Conservation (phyloP, 2,329 filamentous ascomycete species). For the Colletotrichum salicis region DNA sequence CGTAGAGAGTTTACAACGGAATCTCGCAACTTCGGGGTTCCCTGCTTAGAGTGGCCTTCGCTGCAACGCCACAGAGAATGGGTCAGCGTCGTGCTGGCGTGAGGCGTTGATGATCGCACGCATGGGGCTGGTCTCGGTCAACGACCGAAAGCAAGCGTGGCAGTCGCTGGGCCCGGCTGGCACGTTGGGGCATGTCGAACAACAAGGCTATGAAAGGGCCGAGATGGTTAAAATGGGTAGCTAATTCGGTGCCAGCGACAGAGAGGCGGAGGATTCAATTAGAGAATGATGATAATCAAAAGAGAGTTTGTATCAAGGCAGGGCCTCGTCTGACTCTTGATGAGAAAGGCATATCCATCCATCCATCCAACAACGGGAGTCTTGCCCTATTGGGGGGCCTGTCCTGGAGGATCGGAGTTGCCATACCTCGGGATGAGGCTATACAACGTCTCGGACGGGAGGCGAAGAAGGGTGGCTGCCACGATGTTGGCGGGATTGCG, state of each 20-base stretch:
- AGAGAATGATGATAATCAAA: conserved; percentile 16
- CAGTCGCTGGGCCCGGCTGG: conserved; percentile 13
- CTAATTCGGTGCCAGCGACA: background rate
- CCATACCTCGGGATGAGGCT: conserved; percentile 8
- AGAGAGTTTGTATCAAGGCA: conserved; percentile 32
- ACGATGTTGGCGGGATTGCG: conserved; percentile 3
- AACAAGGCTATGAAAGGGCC: background rate
- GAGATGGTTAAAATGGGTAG: background rate
- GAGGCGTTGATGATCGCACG: conserved; percentile 17
- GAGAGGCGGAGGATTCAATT: background rate
- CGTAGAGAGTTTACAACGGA: conserved; percentile 7
- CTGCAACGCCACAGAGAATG: conserved; percentile 28
- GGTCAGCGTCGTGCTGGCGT: conserved; percentile 19
- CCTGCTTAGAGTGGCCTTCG: conserved; percentile 13
- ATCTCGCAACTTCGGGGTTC: conserved; percentile 16
- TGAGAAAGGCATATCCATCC: background rate
- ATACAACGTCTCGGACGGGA: conserved; percentile 6
- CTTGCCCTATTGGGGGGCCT: conserved; percentile 23
- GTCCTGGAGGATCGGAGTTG: background rate
- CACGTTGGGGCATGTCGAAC: background rate
- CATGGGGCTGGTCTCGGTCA: conserved; percentile 27
- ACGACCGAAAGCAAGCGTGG: conserved; percentile 23
- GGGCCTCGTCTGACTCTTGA: conserved; percentile 21
- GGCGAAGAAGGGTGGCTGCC: background rate
- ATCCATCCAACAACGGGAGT: conserved; percentile 26